phyloP scores from a whole-genome alignment of 2,329 filamentous ascomycete species.

The Epichloe elymi region DNA sequence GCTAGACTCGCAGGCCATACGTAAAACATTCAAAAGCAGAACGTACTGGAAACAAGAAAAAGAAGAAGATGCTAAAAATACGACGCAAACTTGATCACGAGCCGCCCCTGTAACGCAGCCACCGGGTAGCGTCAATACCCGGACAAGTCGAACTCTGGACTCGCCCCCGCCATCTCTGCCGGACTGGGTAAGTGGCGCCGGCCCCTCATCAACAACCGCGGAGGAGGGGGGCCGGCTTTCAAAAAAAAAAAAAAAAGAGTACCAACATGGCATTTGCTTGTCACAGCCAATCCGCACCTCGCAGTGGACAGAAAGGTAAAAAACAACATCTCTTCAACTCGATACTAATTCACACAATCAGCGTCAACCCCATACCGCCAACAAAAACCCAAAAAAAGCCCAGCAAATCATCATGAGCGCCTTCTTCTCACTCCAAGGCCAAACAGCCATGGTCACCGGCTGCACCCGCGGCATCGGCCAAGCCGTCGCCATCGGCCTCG shows the following conservation, averaged over 20 bases:
- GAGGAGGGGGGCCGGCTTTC: too few species aligned
- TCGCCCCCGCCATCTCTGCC: background rate
- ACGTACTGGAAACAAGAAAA: too few species aligned
- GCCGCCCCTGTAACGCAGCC: too few species aligned
- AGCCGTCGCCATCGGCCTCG: conserved; percentile 41
- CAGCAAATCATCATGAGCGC: conserved; percentile 6
- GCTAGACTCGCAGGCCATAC: too few species aligned
- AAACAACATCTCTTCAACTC: background rate
- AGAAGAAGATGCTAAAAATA: too few species aligned
- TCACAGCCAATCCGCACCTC: background rate
- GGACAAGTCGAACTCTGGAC: too few species aligned
- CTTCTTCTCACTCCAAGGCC: conserved; percentile 41
- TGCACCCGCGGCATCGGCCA: conserved; percentile 46
- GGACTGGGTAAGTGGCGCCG: background rate
- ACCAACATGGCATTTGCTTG: background rate
- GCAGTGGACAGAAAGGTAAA: too few species aligned
- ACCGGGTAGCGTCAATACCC: too few species aligned
- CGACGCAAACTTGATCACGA: too few species aligned
- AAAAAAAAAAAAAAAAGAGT: too few species aligned
- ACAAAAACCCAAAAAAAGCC: background rate
- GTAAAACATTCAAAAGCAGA: too few species aligned
- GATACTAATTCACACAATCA: background rate
- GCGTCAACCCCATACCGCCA: background rate
- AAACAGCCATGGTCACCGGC: conserved; percentile 45
- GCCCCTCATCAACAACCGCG: background rate